Evolutionary conservation across 108 stramenopile genomes (phyloP).

Genomic region (Pelagomonas calceolata): DNA sequence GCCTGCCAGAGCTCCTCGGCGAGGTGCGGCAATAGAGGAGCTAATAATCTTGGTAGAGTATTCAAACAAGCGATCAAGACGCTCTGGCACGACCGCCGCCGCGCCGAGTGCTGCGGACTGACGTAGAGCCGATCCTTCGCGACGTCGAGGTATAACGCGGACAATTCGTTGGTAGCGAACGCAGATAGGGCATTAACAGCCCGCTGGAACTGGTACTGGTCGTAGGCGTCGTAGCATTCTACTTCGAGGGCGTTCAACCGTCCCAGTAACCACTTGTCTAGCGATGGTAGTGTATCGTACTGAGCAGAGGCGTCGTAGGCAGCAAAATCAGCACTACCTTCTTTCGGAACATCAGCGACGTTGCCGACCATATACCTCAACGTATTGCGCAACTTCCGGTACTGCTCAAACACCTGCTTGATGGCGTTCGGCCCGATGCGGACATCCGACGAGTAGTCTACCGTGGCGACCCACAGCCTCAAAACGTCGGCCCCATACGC

Average conservation of each 20-base stretch:
- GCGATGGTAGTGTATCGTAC: constrained; percentile 69
- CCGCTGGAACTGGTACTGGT: constrained; percentile 68
- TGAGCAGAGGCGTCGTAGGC: constrained; percentile 20
- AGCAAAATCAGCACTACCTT: constrained; percentile 12
- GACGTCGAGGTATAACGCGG: constrained; percentile 91
- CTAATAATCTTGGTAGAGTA: constrained; percentile 66
- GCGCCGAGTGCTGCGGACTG: constrained; percentile 63
- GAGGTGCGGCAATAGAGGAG: constrained; percentile 90
- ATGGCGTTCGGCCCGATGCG: constrained; percentile 76
- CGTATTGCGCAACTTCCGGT: constrained; percentile 91
- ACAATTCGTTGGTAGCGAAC: constrained; percentile 80
- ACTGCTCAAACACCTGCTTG: constrained; percentile 79
- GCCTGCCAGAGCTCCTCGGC: constrained; percentile 91
- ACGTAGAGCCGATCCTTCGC: constrained; percentile 95
- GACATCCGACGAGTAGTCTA: constrained; percentile 91
- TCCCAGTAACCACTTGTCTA: constrained; percentile 93
- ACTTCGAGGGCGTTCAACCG: constrained; percentile 54
- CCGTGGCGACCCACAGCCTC: constrained; percentile 90
- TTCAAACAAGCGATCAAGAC: constrained; percentile 68
- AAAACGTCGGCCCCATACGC: constrained; percentile 96
- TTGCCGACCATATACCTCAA: constrained; percentile 87
- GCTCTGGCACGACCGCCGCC: constrained; percentile 54
- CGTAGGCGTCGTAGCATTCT: constrained; percentile 74
- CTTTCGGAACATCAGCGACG: constrained; percentile 61
- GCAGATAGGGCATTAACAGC: constrained; percentile 69